Evolutionary conservation across 306 rosid species (phyloP).

Genomic region (Cicer yamashitae): DNA sequence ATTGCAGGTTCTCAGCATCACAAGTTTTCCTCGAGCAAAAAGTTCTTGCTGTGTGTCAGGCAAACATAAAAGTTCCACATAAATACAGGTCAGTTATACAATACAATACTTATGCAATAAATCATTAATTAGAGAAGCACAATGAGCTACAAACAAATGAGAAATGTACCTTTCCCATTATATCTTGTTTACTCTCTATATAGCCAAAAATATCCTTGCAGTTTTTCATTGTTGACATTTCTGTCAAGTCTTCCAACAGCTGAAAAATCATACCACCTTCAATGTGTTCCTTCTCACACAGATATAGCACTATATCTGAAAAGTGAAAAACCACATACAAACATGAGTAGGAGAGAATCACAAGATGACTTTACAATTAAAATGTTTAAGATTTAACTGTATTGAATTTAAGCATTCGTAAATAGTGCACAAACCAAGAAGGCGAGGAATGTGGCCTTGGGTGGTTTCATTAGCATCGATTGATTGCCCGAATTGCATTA

Average conservation of each 20-base stretch:
- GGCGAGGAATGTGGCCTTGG: conserved; percentile 90
- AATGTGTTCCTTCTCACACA: too few relatives aligned
- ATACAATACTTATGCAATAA: conserved; percentile 11
- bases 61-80: too few relatives aligned
- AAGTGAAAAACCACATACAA: conserved; percentile 5
- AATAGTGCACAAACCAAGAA: conserved; percentile 72
- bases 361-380: conserved; percentile 22
- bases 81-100: background rate
- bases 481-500: conserved; percentile 83
- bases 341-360: conserved; percentile 24
- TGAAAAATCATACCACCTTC: too few relatives aligned
- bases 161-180: conserved; percentile 81
- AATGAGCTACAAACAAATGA: conserved; percentile 29
- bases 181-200: conserved; percentile 31
- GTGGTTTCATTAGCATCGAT: conserved; percentile 68
- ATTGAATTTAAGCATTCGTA: conserved; percentile 21
- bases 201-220: too few relatives aligned
- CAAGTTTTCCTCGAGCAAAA: too few relatives aligned
- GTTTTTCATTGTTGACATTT: too few relatives aligned
- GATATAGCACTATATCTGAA: too few relatives aligned
- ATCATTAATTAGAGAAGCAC: conserved; percentile 26
- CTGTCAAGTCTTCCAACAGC: too few relatives aligned
- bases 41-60: too few relatives aligned
- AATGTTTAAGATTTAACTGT: conserved; percentile 6
- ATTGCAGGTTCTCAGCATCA: too few relatives aligned